Percentiles rank a stretch among this genome's conserved stretches.
These are phyloP conservation scores for Pseudognaphalium luteoalbum DNA, from an alignment of 129 eudicot genomes.

Conservation along the genomic window DNA sequence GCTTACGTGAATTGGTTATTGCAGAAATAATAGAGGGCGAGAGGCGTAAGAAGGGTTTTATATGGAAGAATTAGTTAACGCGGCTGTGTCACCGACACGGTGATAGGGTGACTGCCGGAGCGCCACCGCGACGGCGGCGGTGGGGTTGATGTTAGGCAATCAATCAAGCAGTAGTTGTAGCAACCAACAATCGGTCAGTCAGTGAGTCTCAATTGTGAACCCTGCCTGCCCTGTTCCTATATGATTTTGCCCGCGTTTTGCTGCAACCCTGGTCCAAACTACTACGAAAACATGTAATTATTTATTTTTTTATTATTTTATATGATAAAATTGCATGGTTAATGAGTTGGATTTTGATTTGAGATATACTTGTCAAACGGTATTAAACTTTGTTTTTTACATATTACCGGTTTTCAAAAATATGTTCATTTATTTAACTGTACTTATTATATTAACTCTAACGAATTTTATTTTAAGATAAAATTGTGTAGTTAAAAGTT, in stretches of 20 bases:
- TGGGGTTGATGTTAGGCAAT: constrained; percentile 20
- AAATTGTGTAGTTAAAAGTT: too few relatives aligned
- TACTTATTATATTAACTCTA: too few relatives aligned
- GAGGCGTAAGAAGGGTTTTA: constrained; percentile 22
- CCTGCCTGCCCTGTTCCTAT: constrained; percentile 36
- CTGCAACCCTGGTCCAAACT: constrained; percentile 35
- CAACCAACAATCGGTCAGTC: neutral
- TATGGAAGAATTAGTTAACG: constrained; percentile 17
- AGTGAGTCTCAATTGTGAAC: constrained; percentile 5
- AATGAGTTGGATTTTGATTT: too few relatives aligned
- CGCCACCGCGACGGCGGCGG: constrained; percentile 33
- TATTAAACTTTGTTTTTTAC: too few relatives aligned
- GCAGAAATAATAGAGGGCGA: neutral
- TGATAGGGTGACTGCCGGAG: constrained; percentile 28
- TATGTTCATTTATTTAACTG: too few relatives aligned
- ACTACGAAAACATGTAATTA: too few relatives aligned
- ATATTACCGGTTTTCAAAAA: too few relatives aligned
- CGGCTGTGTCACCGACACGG: constrained; percentile 33
- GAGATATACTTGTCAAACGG: too few relatives aligned
- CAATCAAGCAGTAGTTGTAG: constrained; percentile 28
- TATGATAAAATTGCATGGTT: too few relatives aligned
- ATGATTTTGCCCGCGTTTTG: constrained; percentile 37
- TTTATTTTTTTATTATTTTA: too few relatives aligned
- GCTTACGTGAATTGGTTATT: constrained; percentile 7
- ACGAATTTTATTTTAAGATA: too few relatives aligned